Percentiles rank a stretch among this genome's conserved stretches.
These are phyloP conservation scores for Chimonanthus praecox DNA, from an alignment of 164 flowering plant genomes.

Conservation along the genomic window DNA sequence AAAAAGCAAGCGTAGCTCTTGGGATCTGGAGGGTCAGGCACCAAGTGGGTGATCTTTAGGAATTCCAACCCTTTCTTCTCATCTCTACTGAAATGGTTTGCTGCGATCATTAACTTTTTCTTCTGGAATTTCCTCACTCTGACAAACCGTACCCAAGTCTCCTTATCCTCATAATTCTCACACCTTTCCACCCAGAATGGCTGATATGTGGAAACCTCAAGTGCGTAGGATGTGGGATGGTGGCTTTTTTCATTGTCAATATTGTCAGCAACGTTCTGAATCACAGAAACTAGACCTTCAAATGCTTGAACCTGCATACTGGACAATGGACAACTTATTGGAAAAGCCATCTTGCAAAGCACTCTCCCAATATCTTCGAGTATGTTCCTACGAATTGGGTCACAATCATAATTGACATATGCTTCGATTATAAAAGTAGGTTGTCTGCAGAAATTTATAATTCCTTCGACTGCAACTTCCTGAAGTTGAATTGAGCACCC, in stretches of 20 bases:
- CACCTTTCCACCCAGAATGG: constrained; percentile 73
- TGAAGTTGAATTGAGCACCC: constrained; percentile 40
- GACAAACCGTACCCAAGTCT: constrained; percentile 48
- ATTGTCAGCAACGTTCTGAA: constrained; percentile 70
- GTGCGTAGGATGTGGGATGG: constrained; percentile 30
- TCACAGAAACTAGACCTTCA: constrained; percentile 61
- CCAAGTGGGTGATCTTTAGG: constrained; percentile 42
- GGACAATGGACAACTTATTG: constrained; percentile 35
- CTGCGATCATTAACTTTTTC: constrained; percentile 68
- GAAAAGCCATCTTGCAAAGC: constrained; percentile 76
- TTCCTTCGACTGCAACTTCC: constrained; percentile 84
- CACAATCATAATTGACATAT: constrained; percentile 76
- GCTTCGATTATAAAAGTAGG: constrained; percentile 64
- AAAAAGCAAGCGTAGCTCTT: constrained; percentile 61
- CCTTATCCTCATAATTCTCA: constrained; percentile 25
- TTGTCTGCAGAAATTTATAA: constrained; percentile 83
- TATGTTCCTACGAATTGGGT: constrained; percentile 50
- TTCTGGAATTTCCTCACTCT: constrained; percentile 67
- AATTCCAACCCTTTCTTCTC: constrained; percentile 88
- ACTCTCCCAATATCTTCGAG: constrained; percentile 74
- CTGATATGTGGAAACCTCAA: constrained; percentile 39
- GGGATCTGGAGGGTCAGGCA: constrained; percentile 69
- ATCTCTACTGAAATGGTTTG: constrained; percentile 73
- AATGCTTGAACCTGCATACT: constrained; percentile 72
- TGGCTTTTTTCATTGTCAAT: constrained; percentile 33